phyloP scores from a whole-genome alignment of 805 yeast genomes.

The Saturnispora hagleri region DNA sequence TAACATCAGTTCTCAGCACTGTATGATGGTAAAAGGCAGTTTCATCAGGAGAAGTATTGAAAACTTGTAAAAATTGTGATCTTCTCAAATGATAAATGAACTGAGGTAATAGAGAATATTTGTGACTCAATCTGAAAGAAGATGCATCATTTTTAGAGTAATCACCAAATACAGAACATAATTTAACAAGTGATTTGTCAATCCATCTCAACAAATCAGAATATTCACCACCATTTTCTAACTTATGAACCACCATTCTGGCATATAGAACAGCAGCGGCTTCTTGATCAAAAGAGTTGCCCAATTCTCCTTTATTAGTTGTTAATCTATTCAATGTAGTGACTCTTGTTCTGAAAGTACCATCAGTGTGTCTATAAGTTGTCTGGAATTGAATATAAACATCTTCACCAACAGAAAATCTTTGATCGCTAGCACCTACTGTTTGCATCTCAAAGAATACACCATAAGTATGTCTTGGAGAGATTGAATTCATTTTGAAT shows the following conservation, averaged over 20 bases:
- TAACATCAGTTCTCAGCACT: conserved; percentile 82
- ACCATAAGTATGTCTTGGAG: conserved; percentile 85
- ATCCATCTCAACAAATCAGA: conserved; percentile 93
- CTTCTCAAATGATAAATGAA: conserved; percentile 93
- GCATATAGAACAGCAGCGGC: conserved; percentile 95
- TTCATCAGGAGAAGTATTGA: conserved; percentile 98
- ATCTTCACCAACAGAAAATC: conserved; percentile 28
- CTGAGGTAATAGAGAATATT: conserved; percentile 86
- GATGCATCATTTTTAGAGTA: conserved; percentile 78
- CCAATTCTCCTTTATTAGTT: conserved; percentile 40
- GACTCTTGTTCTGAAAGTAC: conserved; percentile 79
- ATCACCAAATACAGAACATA: conserved; percentile 91
- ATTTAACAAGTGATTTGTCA: conserved; percentile 80
- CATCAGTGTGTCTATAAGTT: conserved; percentile 91
- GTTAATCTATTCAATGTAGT: conserved; percentile 66
- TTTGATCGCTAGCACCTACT: conserved; percentile 37
- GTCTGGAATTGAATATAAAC: conserved; percentile 68
- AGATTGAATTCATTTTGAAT: conserved; percentile 76
- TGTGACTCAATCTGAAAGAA: conserved; percentile 75
- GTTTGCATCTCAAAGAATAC: conserved; percentile 76
- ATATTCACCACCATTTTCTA: conserved; percentile 63
- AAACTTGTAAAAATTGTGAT: conserved; percentile 90
- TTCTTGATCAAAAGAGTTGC: conserved; percentile 87
- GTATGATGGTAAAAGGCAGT: conserved; percentile 95
- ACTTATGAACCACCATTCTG: conserved; percentile 79